Percentiles rank a stretch among this genome's conserved stretches.
Evolutionary conservation across 1,284 basidiomycete genomes (phyloP).

Genomic region (Anthracocystis panici-leucophaei): DNA sequence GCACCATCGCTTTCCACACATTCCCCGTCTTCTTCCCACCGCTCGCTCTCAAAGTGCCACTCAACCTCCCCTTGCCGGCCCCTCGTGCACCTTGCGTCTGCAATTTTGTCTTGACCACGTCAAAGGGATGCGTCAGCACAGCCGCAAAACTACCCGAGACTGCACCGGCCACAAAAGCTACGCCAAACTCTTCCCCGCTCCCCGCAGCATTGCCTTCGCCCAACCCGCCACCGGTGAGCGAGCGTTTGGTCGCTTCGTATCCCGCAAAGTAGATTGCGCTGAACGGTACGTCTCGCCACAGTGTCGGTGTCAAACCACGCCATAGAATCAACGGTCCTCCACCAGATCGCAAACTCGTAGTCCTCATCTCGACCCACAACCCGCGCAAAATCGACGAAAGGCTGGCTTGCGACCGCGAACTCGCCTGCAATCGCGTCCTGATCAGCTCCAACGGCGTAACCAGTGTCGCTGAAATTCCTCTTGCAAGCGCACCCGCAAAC

Average conservation of each 20-base stretch:
- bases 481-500: conserved; percentile 83
- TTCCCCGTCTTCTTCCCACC: neutral
- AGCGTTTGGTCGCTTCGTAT: conserved; percentile 70
- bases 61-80: conserved; percentile 1
- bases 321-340: conserved; percentile 81
- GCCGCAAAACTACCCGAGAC: conserved; percentile 76
- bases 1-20: conserved; percentile 72
- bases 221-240: conserved; percentile 68
- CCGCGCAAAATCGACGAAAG: conserved; percentile 53
- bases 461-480: conserved; percentile 82
- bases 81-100: conserved; percentile 72
- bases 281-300: conserved; percentile 98
- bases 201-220: conserved; percentile 66
- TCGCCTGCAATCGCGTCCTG: conserved; percentile 85
- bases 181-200: conserved; percentile 75
- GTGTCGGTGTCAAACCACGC: conserved; percentile 88
- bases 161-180: conserved; percentile 86
- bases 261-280: conserved; percentile 87
- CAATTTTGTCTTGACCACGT: conserved; percentile 92
- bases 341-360: conserved; percentile 17
- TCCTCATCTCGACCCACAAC: conserved; percentile 53
- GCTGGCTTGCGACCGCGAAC: conserved; percentile 36
- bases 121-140: conserved; percentile 91
- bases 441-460: conserved; percentile 92
- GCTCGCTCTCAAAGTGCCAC: conserved; percentile 1